Conservation (phyloP, 768 basidiomycete genomes). For the Termitomyces sp. region DNA sequence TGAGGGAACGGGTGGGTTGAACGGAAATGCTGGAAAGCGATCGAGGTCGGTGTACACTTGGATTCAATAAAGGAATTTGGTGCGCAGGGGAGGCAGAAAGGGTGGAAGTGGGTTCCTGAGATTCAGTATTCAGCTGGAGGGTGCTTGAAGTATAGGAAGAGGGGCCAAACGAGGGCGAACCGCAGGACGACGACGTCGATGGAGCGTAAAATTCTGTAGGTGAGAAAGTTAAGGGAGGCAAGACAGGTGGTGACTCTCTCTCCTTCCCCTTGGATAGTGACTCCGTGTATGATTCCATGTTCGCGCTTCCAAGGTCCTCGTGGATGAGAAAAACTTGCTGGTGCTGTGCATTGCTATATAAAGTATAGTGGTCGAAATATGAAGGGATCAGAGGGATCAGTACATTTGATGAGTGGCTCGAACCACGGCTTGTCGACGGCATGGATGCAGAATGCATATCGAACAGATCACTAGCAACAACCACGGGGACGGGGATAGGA, state of each 20-base stretch:
- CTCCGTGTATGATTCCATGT: slow-evolving; percentile 10
- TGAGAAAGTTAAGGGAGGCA: slow-evolving; percentile 64
- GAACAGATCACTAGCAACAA: slow-evolving; percentile 37
- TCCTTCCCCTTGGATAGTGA: slow-evolving; percentile 50
- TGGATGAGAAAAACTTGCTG: slow-evolving; percentile 14
- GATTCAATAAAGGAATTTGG: slow-evolving; percentile 21
- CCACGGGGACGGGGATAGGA: slow-evolving; percentile 35
- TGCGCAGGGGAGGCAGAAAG: slow-evolving; percentile 14
- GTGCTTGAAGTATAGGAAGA: slow-evolving; percentile 32
- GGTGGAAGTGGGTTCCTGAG: slow-evolving; percentile 2
- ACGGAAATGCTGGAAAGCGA: slow-evolving; percentile 55
- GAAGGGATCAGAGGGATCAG: slow-evolving; percentile 23
- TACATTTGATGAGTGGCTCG: slow-evolving; percentile 17
- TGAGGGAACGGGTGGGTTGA: slow-evolving; percentile 36
- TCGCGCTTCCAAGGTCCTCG: not conserved
- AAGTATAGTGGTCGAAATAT: slow-evolving; percentile 13
- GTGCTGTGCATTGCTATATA: slow-evolving; percentile 6
- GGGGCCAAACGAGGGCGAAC: slow-evolving; percentile 30
- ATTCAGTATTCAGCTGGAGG: slow-evolving; percentile 8
- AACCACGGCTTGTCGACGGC: slow-evolving; percentile 21
- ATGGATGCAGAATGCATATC: slow-evolving; percentile 22
- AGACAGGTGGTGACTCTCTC: slow-evolving; percentile 57
- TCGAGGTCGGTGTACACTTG: slow-evolving; percentile 42
- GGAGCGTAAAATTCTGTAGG: slow-evolving; percentile 46
- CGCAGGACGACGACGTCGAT: slow-evolving; percentile 33